These are phyloP conservation scores for Trichoderma hamatum DNA, from an alignment of 2,329 filamentous ascomycete genomes.

Conservation along the genomic window DNA sequence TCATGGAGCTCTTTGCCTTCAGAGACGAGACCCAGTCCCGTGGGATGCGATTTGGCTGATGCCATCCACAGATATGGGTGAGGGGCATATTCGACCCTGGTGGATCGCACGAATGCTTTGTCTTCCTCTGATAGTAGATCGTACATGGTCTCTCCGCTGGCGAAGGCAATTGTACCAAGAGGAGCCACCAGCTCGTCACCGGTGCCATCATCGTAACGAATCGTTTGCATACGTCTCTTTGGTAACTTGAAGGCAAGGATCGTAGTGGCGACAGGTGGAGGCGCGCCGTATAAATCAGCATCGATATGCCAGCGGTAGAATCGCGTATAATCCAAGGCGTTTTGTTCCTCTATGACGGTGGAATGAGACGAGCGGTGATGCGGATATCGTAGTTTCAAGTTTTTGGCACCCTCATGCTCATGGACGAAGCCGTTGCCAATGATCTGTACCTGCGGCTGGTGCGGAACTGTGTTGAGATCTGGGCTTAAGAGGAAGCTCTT, in stretches of 20 bases:
- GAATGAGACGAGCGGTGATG: not conserved
- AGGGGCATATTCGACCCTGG: not conserved
- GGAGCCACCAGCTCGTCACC: not conserved
- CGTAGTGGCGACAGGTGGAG: not conserved
- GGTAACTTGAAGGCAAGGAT: not conserved
- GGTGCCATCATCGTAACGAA: not conserved
- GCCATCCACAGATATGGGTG: constrained; percentile 1
- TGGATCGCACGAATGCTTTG: not conserved
- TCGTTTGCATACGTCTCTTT: not conserved
- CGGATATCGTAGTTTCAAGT: not conserved
- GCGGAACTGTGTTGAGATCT: not conserved
- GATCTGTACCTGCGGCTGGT: constrained; percentile 3
- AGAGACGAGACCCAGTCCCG: not conserved
- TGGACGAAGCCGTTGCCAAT: constrained; percentile 8
- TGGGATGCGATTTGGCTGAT: not conserved
- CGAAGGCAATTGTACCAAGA: not conserved
- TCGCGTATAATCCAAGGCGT: not conserved
- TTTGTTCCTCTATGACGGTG: not conserved
- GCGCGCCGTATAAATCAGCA: not conserved
- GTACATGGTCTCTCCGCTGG: not conserved
- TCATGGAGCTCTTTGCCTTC: not conserved
- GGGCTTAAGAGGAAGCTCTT: not conserved
- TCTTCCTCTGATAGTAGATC: not conserved
- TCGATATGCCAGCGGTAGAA: constrained; percentile 14
- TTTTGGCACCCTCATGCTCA: not conserved